A percentile compares a stretch with the other conserved stretches of the same genome.
These are phyloP conservation scores for Claviceps sp. DNA, from an alignment of 2,329 filamentous ascomycete species.

Conservation along the genomic window DNA sequence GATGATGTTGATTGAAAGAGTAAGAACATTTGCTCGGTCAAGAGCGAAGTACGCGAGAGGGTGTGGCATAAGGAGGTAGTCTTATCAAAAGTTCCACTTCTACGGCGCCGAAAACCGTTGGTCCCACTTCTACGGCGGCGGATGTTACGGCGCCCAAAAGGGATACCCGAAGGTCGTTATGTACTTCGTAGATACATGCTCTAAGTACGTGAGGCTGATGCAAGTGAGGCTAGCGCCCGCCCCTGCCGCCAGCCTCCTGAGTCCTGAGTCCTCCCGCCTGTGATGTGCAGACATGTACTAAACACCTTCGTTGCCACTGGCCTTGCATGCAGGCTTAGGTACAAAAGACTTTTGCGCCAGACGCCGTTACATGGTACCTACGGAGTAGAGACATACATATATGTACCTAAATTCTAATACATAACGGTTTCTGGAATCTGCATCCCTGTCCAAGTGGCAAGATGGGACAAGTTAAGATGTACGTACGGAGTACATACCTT, in stretches of 20 bases:
- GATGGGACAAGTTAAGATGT: not conserved
- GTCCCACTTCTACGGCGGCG: no score
- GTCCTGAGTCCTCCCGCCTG: not conserved
- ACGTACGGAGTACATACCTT: no score
- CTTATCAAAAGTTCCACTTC: no score
- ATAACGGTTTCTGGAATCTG: not conserved
- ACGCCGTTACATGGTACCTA: not conserved
- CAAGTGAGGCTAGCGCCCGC: not conserved
- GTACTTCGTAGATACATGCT: no score
- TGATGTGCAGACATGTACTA: not conserved
- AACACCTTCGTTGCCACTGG: not conserved
- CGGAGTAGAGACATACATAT: not conserved
- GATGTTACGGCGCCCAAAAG: no score
- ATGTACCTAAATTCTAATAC: no score
- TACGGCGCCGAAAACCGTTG: no score
- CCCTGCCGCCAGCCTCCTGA: not conserved
- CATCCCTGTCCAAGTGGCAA: not conserved
- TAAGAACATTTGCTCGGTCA: no score
- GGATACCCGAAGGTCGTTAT: no score
- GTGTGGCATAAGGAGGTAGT: no score
- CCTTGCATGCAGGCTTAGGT: not conserved
- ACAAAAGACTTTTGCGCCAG: not conserved
- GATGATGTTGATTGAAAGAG: no score
- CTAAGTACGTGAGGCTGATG: not conserved
- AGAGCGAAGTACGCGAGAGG: no score